A percentile compares a stretch with the other conserved stretches of the same genome.
Evolutionary conservation across 2,329 filamentous ascomycete genomes (phyloP).

Genomic region (Bipolaris bicolor): DNA sequence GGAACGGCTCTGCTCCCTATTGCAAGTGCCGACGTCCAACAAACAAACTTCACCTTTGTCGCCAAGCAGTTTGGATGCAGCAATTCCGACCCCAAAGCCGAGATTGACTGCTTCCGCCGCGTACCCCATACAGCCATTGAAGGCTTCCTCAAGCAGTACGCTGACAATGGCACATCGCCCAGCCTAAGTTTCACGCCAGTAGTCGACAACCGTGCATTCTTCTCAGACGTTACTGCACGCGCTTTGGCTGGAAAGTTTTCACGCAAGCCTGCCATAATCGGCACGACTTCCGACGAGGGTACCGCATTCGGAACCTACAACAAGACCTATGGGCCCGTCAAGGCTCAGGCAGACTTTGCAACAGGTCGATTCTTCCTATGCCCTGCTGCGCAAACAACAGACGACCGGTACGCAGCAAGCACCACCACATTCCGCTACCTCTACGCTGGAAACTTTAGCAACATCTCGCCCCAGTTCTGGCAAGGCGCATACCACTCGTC

Average conservation of each 20-base stretch:
- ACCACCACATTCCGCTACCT: conserved; percentile 47
- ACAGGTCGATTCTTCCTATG: conserved; percentile 42
- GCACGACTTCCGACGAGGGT: conserved; percentile 46
- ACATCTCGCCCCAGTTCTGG: conserved; percentile 44
- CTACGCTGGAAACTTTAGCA: conserved; percentile 47
- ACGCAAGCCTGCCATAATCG: conserved; percentile 46
- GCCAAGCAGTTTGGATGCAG: conserved; percentile 46
- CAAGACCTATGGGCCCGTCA: conserved; percentile 34
- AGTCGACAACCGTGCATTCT: conserved; percentile 41
- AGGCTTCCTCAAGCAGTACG: conserved; percentile 40
- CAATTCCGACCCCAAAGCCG: conserved; percentile 22
- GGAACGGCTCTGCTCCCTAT: conserved; percentile 26
- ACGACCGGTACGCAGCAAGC: conserved; percentile 30
- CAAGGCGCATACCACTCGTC: conserved; percentile 46
- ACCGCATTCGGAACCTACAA: conserved; percentile 42
- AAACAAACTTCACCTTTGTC: conserved; percentile 50
- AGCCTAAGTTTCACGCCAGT: conserved; percentile 36
- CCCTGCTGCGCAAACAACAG: conserved; percentile 35
- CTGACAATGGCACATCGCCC: conserved; percentile 34
- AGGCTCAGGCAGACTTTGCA: conserved; percentile 20
- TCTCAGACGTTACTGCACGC: conserved; percentile 45
- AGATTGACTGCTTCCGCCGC: conserved; percentile 49
- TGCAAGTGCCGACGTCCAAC: conserved; percentile 24
- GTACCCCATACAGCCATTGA: conserved; percentile 39
- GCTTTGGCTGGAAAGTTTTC: conserved; percentile 36